Base-by-base conservation (phyloP, 73 alveolate genomes). In the Paramecium sexaurelia region DNA sequence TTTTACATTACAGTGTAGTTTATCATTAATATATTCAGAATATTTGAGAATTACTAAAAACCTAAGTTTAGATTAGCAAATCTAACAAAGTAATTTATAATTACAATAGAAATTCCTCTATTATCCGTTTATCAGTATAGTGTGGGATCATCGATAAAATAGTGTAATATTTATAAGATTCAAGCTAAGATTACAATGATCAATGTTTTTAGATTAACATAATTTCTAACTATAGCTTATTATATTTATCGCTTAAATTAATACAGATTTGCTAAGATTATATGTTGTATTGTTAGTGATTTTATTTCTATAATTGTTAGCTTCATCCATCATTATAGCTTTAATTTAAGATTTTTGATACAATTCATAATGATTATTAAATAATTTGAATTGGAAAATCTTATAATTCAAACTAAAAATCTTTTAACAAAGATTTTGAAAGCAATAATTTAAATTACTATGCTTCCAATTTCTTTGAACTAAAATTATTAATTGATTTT, bases 211-310 rank as follows among this genome's bases (percentile, higher is more conserved):
- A 45, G 90, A 78, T 41, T 22, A 78, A 33, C 19, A 45, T 17
- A 37, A 19, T 10, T 78, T 32, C 22, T 26, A 41, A 8, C 24
- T 41, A 43, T 19, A 78, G n/a, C 68, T 45, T 7, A 39, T 78
- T 10, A 29, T 78, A 27, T 37, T 78, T 15, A 29, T 78, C 8
- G 90, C 90, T 2, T 22, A 78, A 17, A 78, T 78, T 41, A 78
- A 78, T 43, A 78, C 90, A 39, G 90, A 78, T 78, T 20, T 78
- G 19, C 45, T 78, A 4, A 78, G 75, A 13, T 33, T 78, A 41
- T 78, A 78, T 45, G 90, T 78, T 41, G 90, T 78, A 2, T 41
- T 78, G 9, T 37, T 75, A 40, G 90, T 78, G 0, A 75, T 78
- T 15, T 78, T 78, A 20, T 78, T 29, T 78, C 27, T 78, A 3